These are phyloP conservation scores for Myxozyma melibiosi DNA, from an alignment of 805 yeast genomes.

Conservation along the genomic window DNA sequence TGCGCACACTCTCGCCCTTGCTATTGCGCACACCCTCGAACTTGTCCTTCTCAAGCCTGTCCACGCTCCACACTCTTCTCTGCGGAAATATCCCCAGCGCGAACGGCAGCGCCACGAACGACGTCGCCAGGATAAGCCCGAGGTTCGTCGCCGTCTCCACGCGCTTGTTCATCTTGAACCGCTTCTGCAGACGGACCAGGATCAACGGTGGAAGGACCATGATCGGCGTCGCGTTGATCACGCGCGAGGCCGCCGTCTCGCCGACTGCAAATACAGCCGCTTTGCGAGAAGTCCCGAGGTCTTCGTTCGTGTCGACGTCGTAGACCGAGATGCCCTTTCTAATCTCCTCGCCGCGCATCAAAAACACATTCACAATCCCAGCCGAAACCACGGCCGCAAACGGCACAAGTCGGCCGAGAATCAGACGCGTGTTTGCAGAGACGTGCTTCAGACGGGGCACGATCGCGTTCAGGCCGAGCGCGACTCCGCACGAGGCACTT, in stretches of 20 bases:
- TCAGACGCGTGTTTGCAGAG: constrained; percentile 67
- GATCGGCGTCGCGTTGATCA: constrained; percentile 93
- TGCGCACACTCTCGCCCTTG: constrained; percentile 57
- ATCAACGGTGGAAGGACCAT: constrained; percentile 95
- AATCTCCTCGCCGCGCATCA: constrained; percentile 95
- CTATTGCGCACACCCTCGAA: constrained; percentile 63
- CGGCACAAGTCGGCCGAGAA: constrained; percentile 87
- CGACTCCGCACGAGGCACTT: constrained; percentile 92
- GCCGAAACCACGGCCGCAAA: constrained; percentile 99
- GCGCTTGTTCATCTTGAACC: constrained; percentile 67
- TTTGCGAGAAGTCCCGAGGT: constrained; percentile 67
- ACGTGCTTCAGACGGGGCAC: constrained; percentile 82
- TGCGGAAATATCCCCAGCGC: constrained; percentile 97
- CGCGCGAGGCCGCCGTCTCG: constrained; percentile 94
- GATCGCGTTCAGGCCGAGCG: constrained; percentile 84
- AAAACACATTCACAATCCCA: constrained; percentile 91
- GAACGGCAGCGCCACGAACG: constrained; percentile 87
- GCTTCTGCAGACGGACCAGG: constrained; percentile 73
- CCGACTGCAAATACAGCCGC: constrained; percentile 96
- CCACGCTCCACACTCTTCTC: constrained; percentile 62
- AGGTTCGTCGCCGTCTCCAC: constrained; percentile 73
- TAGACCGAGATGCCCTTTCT: constrained; percentile 53
- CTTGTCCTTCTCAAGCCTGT: constrained; percentile 62
- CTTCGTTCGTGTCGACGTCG: constrained; percentile 43
- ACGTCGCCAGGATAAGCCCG: constrained; percentile 81